A percentile compares a stretch with the other conserved stretches of the same genome.
phyloP scores from a whole-genome alignment of 1,139 yeast species.

The Nadsonia starkeyi-henricii region DNA sequence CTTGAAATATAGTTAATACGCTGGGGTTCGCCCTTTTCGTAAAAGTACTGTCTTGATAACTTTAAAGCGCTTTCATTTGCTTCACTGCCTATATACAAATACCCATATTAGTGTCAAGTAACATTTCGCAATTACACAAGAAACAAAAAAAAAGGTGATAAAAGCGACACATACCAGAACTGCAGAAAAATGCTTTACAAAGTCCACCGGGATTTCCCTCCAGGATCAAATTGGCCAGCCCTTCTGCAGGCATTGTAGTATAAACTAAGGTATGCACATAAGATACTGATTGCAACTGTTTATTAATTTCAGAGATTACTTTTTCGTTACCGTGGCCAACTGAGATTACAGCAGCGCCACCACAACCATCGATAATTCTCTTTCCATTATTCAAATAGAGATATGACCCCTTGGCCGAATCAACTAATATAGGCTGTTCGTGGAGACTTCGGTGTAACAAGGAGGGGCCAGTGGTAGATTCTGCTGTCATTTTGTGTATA shows the following conservation, averaged over 20 bases:
- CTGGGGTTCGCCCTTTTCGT: slow-evolving; percentile 3
- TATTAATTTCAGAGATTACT: neutral
- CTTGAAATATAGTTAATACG: slow-evolving; percentile 4
- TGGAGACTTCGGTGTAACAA: neutral
- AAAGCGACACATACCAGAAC: neutral
- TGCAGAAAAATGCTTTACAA: neutral
- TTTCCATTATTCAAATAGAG: neutral
- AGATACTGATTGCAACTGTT: neutral
- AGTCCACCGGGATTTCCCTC: neutral
- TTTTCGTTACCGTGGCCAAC: slow-evolving; percentile 3
- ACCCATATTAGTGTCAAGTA: no score
- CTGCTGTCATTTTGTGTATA: neutral
- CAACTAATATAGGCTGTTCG: neutral
- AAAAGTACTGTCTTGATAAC: slow-evolving; percentile 39
- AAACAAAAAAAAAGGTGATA: no score
- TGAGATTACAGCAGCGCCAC: slow-evolving; percentile 5
- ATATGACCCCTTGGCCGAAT: neutral
- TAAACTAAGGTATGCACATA: neutral
- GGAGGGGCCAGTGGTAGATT: neutral
- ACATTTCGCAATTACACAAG: no score
- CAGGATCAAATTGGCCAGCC: neutral
- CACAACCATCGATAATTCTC: slow-evolving; percentile 3
- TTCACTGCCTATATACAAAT: slow-evolving; percentile 61
- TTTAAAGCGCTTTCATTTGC: slow-evolving; percentile 96
- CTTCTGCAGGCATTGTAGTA: neutral